Evolutionary conservation across 225 moss, liverwort and hornwort genomes (phyloP), one percentile per base, ranked within the genome.

Genomic region (Asterella californica): DNA sequence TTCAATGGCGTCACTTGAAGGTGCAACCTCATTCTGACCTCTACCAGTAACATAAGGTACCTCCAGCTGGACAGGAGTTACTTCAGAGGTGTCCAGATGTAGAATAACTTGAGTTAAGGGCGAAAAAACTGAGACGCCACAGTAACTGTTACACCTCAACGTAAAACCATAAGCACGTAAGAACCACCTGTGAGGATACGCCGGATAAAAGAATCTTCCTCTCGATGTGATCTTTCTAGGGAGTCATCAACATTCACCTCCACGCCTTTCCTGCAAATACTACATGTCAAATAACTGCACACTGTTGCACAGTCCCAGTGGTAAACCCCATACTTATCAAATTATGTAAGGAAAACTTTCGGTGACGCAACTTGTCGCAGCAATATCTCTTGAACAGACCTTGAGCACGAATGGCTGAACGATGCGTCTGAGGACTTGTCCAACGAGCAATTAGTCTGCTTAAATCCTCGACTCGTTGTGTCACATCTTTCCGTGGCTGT

Each of bases 1-100:
- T 81, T 89, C 85, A 52, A 92, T 89, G 30, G 80, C 74, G 70
- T 79, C 77, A 78, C 83, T 74, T 71, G 89, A 68, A 66, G 84
- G 80, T 45, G 82, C 87, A 71, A 82, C 60, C 57, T 80, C 89
- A 50, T 77, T 68, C 4, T 52, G 34, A 30, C 33, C 76, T 3
- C 24, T 33, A 60, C 38, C 55, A 22, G 17, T 61, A 38, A n/a
- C 25, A 46, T 49, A 32, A 50, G 64, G 30, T 64, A 78, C 19
- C 47, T 47, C 65, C 78, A 29, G 19, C 46, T 63, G 64, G 49
- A 65, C 60, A 3, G 61, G 47, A 48, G 47, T 22, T 64, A 29
- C 78, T 15, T 27, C 25, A 52, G 76, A 37, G 45, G 57, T 9
- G 61, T 63, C 42, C 34, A 37, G 14, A n/a, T 61, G 38, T 61